Evolutionary conservation across 2,329 filamentous ascomycete genomes (phyloP).

Genomic region (Fusarium sp.): DNA sequence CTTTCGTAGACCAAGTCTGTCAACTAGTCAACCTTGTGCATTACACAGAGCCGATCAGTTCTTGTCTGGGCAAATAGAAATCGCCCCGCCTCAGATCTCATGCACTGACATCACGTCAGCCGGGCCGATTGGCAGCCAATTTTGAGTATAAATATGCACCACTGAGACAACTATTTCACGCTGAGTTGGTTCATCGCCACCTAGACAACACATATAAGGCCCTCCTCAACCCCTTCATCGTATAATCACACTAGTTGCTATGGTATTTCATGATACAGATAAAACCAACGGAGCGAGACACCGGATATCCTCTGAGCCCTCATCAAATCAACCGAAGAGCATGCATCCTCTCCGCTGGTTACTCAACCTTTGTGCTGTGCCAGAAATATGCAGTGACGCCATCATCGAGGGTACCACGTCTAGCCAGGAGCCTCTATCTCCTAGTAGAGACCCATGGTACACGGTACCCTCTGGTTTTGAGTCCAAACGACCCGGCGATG

Average conservation of each 20-base stretch:
- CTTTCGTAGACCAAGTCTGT: background rate
- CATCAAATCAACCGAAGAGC: background rate
- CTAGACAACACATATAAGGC: background rate
- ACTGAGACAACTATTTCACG: background rate
- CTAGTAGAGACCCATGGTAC: slow-evolving; percentile 30
- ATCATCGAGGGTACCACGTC: background rate
- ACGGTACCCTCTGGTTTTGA: slow-evolving; percentile 1
- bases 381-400: fast-evolving
- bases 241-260: background rate
- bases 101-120: background rate
- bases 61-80: background rate
- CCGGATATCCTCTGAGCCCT: background rate
- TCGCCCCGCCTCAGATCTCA: background rate
- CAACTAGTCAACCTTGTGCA: background rate
- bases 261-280: background rate
- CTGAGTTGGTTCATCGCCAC: background rate
- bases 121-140: background rate
- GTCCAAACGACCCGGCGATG: slow-evolving; percentile 16
- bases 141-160: background rate
- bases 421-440: background rate
- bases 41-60: background rate
- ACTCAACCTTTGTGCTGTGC: background rate
- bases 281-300: background rate
- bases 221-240: background rate
- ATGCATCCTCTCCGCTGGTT: slow-evolving; percentile 5